Conservation (phyloP, 805 yeast genomes). For the Debaryomyces prosopidis region DNA sequence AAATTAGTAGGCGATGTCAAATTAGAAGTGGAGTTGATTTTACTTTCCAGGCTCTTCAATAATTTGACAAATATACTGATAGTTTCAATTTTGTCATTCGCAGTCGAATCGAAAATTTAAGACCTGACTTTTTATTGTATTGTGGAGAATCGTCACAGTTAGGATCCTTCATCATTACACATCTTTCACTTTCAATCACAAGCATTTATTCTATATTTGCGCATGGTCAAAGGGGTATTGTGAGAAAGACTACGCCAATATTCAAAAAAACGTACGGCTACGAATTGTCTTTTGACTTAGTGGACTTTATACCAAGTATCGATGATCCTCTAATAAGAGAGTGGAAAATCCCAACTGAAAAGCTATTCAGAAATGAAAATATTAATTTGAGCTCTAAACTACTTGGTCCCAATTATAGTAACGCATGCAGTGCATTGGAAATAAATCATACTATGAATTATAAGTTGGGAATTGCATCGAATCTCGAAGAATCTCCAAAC, state of each 20-base stretch:
- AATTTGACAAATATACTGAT: neutral
- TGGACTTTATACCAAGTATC: conserved; percentile 2
- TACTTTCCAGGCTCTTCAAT: neutral
- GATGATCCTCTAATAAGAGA: conserved; percentile 3
- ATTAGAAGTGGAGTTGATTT: conserved; percentile 1
- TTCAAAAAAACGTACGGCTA: neutral
- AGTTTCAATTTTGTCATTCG: neutral
- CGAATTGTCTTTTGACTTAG: conserved; percentile 1
- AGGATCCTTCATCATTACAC: conserved; percentile 1
- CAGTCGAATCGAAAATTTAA: neutral
- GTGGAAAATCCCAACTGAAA: conserved; percentile 2
- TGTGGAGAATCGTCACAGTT: conserved; percentile 4
- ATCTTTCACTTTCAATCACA: neutral
- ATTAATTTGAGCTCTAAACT: neutral
- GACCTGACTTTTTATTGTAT: conserved; percentile 1
- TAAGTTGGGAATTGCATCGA: conserved; percentile 1
- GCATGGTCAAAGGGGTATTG: neutral
- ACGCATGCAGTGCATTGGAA: neutral
- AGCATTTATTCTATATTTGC: neutral
- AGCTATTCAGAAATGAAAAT: neutral
- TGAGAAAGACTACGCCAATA: neutral
- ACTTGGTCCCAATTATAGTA: neutral
- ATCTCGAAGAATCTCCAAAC: conserved; percentile 1
- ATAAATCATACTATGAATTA: neutral
- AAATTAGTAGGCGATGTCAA: conserved; percentile 4